Base-by-base conservation (phyloP, 192 early-diverging fungal genomes). In the Cetraspora pellucida region DNA sequence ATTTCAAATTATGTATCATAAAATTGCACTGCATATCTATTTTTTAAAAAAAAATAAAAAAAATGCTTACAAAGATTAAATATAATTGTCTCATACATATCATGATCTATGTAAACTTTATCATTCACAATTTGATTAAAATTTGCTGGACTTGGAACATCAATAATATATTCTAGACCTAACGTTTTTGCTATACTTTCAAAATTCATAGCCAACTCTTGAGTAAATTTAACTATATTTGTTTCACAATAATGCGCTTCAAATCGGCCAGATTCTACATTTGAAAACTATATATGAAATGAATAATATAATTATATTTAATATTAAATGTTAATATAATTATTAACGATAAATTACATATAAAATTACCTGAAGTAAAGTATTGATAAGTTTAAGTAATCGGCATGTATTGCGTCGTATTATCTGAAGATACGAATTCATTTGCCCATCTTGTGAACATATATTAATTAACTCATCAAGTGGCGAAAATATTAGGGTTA, bases 351-450 rank as follows among this genome's bases (percentile, higher is more conserved):
- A 17, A 64, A 31, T 13, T 31, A 31, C 23, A 16, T 16, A n/a
- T n/a, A n/a, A 8, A 61, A 17, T 46, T 25, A 74, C 72, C 57
- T 91, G 87, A 14, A 91, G 70, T 3, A 91, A 70, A 0, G 78
- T 82, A 74, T 89, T 91, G 25, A 91, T 85, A 6, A 91, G 79
- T 65, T 84, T 87, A 19, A 89, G 77, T n/a, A 91, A 78, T 45
- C 89, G 81, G n/a, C 79, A 28, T 0, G 87, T 80, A 49, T 91
- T 91, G 28, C 86, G 77, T 8, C 80, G 78, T n/a, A 87, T 81
- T 63, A 90, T 79, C 23, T 85, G 73, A 31, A 87, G 61, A 30
- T 66, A 69, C 7, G 46, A 28, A 6, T 71, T 54, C 21, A 79
- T 69, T 0, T 79, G 74, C 2, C 83, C 43, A 25, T 75, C 52